Evolutionary conservation across 495 filamentous ascomycete species (phyloP).

Genomic region (Aeminium ludgeri): DNA sequence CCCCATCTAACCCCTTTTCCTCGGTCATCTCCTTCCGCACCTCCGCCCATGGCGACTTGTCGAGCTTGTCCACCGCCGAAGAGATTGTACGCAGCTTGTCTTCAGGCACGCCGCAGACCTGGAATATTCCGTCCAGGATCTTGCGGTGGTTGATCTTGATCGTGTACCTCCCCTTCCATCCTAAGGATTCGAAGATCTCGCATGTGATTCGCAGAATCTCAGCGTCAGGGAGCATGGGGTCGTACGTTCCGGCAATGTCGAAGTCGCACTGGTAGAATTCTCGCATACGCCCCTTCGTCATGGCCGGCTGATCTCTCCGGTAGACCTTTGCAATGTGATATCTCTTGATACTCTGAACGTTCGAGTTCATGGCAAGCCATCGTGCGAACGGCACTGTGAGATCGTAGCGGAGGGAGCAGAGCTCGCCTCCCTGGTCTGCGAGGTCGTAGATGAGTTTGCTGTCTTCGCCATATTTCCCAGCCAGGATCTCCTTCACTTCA

Average conservation of each 20-base stretch:
- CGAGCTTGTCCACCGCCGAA: constrained; percentile 87
- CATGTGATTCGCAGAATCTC: constrained; percentile 70
- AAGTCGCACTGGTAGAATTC: constrained; percentile 99
- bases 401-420: constrained; percentile 76
- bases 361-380: constrained; percentile 70
- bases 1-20: constrained; percentile 63
- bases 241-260: constrained; percentile 80
- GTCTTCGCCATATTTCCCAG: constrained; percentile 87
- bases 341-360: constrained; percentile 59
- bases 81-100: constrained; percentile 78
- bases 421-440: constrained; percentile 69
- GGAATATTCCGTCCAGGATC: constrained; percentile 83
- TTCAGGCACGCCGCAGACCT: constrained; percentile 71
- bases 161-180: constrained; percentile 52
- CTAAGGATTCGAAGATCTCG: constrained; percentile 74
- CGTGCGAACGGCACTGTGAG: constrained; percentile 81
- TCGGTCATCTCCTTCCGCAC: constrained; percentile 85
- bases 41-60: constrained; percentile 77
- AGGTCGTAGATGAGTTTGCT: constrained; percentile 82
- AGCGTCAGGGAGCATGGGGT: constrained; percentile 92
- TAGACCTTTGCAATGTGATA: constrained; percentile 87
- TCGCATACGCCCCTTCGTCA: constrained; percentile 79
- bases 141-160: constrained; percentile 96
- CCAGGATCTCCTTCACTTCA: constrained; percentile 59
- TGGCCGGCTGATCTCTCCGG: constrained; percentile 62